Evolutionary conservation across 176 grass and related monocot genomes (phyloP).

Genomic region (Raddia distichophylla): DNA sequence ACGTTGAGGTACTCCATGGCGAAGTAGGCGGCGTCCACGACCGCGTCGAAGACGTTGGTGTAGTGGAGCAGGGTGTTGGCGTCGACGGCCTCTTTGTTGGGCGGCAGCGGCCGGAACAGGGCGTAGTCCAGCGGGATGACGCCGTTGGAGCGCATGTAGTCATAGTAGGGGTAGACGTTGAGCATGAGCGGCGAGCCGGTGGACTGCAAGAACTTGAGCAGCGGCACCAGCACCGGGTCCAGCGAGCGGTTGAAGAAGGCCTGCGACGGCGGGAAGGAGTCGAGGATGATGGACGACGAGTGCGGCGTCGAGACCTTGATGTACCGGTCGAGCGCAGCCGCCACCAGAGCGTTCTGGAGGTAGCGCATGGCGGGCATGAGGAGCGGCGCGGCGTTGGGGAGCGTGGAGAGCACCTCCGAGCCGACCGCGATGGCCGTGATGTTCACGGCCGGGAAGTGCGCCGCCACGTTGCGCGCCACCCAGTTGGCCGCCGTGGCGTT

Average conservation of each 20-base stretch:
- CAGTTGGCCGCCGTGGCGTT: constrained; percentile 91
- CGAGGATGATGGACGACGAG: constrained; percentile 95
- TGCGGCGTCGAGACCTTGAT: constrained; percentile 91
- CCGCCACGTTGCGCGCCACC: constrained; percentile 76
- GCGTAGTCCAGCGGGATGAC: constrained; percentile 94
- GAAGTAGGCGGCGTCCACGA: constrained; percentile 92
- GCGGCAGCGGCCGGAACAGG: constrained; percentile 84
- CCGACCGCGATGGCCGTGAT: constrained; percentile 90
- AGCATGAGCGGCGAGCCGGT: constrained; percentile 79
- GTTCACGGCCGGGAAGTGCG: constrained; percentile 81
- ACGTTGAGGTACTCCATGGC: constrained; percentile 96
- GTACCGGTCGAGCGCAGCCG: constrained; percentile 76
- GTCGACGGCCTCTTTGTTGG: constrained; percentile 97
- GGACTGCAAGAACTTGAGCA: constrained; percentile 88
- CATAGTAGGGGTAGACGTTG: constrained; percentile 98
- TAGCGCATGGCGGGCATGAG: constrained; percentile 80
- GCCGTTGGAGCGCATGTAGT: constrained; percentile 97
- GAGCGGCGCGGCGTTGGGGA: constrained; percentile 72
- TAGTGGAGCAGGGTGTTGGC: constrained; percentile 96
- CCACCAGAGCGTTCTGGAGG: constrained; percentile 91
- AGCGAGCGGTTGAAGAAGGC: constrained; percentile 99
- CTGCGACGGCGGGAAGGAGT: constrained; percentile 95
- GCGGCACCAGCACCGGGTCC: constrained; percentile 60
- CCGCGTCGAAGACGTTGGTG: constrained; percentile 93
- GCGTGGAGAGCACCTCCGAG: constrained; percentile 80